A percentile compares a stretch with the other conserved stretches of the same genome.
These are phyloP conservation scores for Puccinellia tenuiflora DNA, from an alignment of 176 grass and related monocot species.

Conservation along the genomic window DNA sequence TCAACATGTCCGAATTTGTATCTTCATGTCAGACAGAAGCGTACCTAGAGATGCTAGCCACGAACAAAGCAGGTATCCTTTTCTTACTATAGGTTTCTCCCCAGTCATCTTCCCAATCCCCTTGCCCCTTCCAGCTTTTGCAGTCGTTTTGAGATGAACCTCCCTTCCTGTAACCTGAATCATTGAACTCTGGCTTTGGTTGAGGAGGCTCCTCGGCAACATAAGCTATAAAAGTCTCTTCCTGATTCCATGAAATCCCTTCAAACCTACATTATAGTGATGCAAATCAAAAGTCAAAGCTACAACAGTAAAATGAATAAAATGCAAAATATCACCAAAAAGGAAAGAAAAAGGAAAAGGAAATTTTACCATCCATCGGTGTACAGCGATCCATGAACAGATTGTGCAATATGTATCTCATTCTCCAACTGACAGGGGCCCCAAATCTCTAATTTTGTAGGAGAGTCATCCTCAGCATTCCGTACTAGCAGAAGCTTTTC, in stretches of 20 bases:
- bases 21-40: slow-evolving; percentile 11
- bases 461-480: slow-evolving; percentile 73
- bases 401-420: slow-evolving; percentile 69
- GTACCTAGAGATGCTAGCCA: slow-evolving; percentile 64
- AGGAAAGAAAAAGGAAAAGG: not conserved
- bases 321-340: not conserved
- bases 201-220: slow-evolving; percentile 80
- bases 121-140: slow-evolving; percentile 91
- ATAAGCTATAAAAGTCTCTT: slow-evolving; percentile 79
- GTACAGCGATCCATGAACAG: slow-evolving; percentile 79
- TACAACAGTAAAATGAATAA: not conserved
- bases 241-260: slow-evolving; percentile 94
- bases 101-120: slow-evolving; percentile 87
- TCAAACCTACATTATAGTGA: slow-evolving; percentile 66
- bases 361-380: slow-evolving; percentile 64
- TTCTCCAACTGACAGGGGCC: slow-evolving; percentile 58
- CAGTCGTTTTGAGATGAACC: slow-evolving; percentile 61
- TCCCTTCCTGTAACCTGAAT: slow-evolving; percentile 68
- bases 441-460: slow-evolving; percentile 87
- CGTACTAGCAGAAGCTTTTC: slow-evolving; percentile 69
- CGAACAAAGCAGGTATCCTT: slow-evolving; percentile 77
- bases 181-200: slow-evolving; percentile 70
- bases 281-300: not conserved
- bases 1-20: not conserved
- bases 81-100: slow-evolving; percentile 94